A percentile compares a stretch with the other conserved stretches of the same genome.
These are phyloP conservation scores for Dryadomyces quercivorus DNA, from an alignment of 2,329 filamentous ascomycete genomes.

Conservation along the genomic window DNA sequence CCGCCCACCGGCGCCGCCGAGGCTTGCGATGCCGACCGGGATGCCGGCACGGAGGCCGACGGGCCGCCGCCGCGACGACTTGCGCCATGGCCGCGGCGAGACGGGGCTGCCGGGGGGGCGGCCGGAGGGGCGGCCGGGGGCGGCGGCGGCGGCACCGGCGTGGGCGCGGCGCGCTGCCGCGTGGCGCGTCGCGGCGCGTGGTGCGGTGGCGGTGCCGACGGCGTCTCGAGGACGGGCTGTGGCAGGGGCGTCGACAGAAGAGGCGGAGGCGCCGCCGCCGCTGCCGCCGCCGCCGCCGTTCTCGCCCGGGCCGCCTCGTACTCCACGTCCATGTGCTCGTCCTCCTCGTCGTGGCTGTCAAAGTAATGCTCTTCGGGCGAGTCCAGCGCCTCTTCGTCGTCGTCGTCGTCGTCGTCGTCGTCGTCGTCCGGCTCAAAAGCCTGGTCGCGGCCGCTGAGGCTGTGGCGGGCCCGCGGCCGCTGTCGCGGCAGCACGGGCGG, in stretches of 20 bases:
- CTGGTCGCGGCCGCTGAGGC: not conserved
- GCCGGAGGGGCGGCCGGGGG: not conserved
- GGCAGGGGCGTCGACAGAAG: not conserved
- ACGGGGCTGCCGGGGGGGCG: not conserved
- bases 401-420: conserved; percentile 2
- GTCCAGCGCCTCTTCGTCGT: not conserved
- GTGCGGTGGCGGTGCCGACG: not conserved
- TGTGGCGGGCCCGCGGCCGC: not conserved
- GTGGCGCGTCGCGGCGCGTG: not conserved
- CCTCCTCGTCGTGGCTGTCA: not conserved
- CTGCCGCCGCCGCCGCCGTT: not conserved
- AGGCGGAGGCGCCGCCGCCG: not conserved
- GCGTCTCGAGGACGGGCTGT: not conserved
- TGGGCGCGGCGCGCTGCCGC: not conserved
- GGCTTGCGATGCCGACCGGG: no score
- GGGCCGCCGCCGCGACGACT: not conserved
- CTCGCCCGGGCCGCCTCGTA: not conserved
- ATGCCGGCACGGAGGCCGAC: no score
- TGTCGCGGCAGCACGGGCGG: conserved; percentile 1
- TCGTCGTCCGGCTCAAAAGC: not conserved
- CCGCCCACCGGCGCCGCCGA: no score
- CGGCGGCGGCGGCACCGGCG: not conserved
- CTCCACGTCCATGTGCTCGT: conserved; percentile 10
- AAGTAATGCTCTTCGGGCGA: not conserved
- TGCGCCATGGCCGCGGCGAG: not conserved